These are phyloP conservation scores for Aspergillus incahuasiensis DNA, from an alignment of 495 filamentous ascomycete genomes.

Conservation along the genomic window DNA sequence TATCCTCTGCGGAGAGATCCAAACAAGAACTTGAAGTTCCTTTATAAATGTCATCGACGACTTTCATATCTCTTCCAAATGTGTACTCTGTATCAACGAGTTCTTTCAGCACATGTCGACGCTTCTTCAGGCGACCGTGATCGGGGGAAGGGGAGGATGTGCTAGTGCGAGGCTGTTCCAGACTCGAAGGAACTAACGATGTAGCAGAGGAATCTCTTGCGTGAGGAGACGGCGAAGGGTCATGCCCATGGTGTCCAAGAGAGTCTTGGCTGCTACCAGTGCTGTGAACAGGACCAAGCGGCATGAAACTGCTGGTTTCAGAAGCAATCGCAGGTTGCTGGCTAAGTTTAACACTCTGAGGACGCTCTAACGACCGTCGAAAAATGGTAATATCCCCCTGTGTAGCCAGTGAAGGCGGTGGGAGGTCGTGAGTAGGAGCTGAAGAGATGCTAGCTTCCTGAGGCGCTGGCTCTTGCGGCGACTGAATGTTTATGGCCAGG, in stretches of 20 bases:
- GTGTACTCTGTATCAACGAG: slow-evolving; percentile 85
- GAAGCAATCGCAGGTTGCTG: slow-evolving; percentile 33
- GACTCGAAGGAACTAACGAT: slow-evolving; percentile 33
- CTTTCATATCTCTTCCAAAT: slow-evolving; percentile 89
- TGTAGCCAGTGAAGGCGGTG: slow-evolving; percentile 26
- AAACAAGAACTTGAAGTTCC: slow-evolving; percentile 82
- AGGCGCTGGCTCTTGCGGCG: slow-evolving; percentile 22
- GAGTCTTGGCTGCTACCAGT: slow-evolving; percentile 41
- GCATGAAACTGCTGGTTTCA: slow-evolving; percentile 39
- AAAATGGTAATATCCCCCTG: background rate
- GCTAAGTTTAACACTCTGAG: slow-evolving; percentile 33
- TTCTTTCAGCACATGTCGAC: slow-evolving; percentile 80
- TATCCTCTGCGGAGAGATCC: slow-evolving; percentile 73
- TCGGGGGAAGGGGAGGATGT: slow-evolving; percentile 48
- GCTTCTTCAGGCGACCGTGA: slow-evolving; percentile 55
- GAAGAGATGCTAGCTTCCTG: slow-evolving; percentile 34
- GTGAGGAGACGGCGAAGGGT: slow-evolving; percentile 32
- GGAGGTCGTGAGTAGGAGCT: slow-evolving; percentile 27
- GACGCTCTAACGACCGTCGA: slow-evolving; percentile 10
- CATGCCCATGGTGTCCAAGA: slow-evolving; percentile 30
- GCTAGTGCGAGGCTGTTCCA: slow-evolving; percentile 22
- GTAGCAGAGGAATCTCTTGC: slow-evolving; percentile 39
- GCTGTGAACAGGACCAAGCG: slow-evolving; percentile 59
- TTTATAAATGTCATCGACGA: slow-evolving; percentile 94
- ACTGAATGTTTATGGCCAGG: slow-evolving; percentile 33